A percentile compares a stretch with the other conserved stretches of the same genome.
phyloP scores from a whole-genome alignment of 805 yeast species.

The Candida arabinofermentans region DNA sequence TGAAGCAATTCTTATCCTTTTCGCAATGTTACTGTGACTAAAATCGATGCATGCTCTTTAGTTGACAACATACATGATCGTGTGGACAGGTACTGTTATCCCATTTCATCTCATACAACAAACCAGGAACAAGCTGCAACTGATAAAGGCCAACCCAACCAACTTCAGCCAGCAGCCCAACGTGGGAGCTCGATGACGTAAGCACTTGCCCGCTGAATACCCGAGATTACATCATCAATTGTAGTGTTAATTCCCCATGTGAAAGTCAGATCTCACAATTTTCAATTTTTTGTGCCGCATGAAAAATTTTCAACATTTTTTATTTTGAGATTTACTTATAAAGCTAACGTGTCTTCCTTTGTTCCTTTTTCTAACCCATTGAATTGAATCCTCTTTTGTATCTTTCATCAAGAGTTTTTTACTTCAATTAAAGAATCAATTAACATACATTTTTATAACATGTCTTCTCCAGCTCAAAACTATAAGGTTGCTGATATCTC shows the following conservation, averaged over 20 bases:
- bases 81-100: too few relatives aligned
- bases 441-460: constrained; percentile 16
- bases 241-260: not conserved
- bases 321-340: not conserved
- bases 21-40: too few relatives aligned
- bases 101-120: too few relatives aligned
- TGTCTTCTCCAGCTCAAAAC: constrained; percentile 63
- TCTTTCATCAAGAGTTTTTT: not conserved
- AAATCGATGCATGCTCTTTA: too few relatives aligned
- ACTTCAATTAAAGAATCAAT: not conserved
- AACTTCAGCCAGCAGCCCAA: too few relatives aligned
- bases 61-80: too few relatives aligned
- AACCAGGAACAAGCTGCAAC: too few relatives aligned
- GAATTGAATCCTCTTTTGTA: not conserved
- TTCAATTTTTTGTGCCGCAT: too few relatives aligned
- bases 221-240: not conserved
- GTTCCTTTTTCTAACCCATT: not conserved
- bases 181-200: not conserved
- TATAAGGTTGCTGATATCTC: constrained; percentile 98
- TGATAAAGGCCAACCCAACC: too few relatives aligned
- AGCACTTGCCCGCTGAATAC: too few relatives aligned
- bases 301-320: constrained; percentile 1
- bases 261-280: not conserved
- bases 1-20: too few relatives aligned
- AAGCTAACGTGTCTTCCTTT: not conserved